Evolutionary conservation across 805 yeast species (phyloP).

Genomic region (Blastobotrys robertii): DNA sequence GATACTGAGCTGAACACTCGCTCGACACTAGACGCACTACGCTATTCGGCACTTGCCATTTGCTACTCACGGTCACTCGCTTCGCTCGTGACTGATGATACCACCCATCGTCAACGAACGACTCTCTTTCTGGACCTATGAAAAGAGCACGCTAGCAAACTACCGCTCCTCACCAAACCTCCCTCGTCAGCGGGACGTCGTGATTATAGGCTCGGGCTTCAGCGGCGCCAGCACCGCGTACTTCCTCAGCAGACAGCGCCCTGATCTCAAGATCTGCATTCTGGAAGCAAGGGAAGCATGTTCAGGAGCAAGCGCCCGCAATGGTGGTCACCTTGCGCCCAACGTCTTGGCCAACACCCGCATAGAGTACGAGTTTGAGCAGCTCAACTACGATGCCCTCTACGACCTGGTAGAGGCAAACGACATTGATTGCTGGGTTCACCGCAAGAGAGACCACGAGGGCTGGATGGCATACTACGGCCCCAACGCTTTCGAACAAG

Average conservation of each 20-base stretch:
- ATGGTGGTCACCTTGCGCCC: conserved; percentile 42
- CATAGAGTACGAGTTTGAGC: conserved; percentile 5
- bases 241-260: conserved; percentile 29
- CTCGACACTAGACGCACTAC: no score
- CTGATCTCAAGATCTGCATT: conserved; percentile 21
- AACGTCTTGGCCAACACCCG: conserved; percentile 1
- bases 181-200: conserved; percentile 31
- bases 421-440: conserved; percentile 33
- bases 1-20: no score
- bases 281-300: conserved; percentile 36
- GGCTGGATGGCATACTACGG: conserved; percentile 16
- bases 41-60: no score
- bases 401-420: conserved; percentile 25
- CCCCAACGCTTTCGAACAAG: conserved; percentile 12
- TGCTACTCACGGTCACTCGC: no score
- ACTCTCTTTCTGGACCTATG: conserved; percentile 9
- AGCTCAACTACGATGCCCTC: conserved; percentile 7
- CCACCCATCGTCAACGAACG: conserved; percentile 5
- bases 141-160: conserved; percentile 5
- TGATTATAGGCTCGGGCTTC: conserved; percentile 39
- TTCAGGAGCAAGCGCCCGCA: conserved; percentile 40
- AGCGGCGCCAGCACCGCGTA: conserved; percentile 25
- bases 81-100: background rate
- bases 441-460: conserved; percentile 28
- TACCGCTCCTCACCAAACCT: conserved; percentile 15